These are phyloP conservation scores for Avicennia marina DNA, from an alignment of 257 asterid species.

Conservation along the genomic window DNA sequence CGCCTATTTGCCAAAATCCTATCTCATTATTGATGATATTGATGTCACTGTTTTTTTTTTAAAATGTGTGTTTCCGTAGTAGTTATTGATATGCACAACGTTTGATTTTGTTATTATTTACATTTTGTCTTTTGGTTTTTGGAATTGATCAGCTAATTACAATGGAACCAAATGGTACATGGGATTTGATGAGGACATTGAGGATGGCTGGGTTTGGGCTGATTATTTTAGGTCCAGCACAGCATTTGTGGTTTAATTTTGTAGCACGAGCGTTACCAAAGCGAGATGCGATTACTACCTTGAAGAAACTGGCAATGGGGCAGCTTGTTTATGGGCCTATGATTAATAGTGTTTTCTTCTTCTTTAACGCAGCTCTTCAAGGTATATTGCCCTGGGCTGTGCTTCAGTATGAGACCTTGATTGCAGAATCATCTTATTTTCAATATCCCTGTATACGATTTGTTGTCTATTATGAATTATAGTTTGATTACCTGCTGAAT, in stretches of 20 bases:
- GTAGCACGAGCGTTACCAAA: conserved; percentile 53
- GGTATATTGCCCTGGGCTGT: conserved; percentile 32
- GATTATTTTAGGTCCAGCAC: conserved; percentile 66
- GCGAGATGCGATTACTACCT: conserved; percentile 55
- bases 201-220: conserved; percentile 82
- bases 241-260: conserved; percentile 81
- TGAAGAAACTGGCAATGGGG: conserved; percentile 74
- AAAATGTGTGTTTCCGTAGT: too few species aligned
- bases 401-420: conserved; percentile 6
- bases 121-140: conserved; percentile 2
- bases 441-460: not conserved
- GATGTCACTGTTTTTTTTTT: too few species aligned
- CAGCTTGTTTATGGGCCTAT: conserved; percentile 62
- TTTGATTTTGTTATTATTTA: not conserved
- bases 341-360: conserved; percentile 56
- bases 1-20: too few species aligned
- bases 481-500: not conserved
- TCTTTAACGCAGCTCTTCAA: conserved; percentile 81
- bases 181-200: conserved; percentile 55
- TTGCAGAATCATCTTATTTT: not conserved
- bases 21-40: too few species aligned
- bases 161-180: conserved; percentile 42
- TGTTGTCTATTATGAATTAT: too few species aligned
- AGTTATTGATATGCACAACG: too few species aligned
- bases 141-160: conserved; percentile 48